These are phyloP conservation scores for Heterobasidion parviporum DNA, from an alignment of 1,284 basidiomycete genomes.

Conservation along the genomic window DNA sequence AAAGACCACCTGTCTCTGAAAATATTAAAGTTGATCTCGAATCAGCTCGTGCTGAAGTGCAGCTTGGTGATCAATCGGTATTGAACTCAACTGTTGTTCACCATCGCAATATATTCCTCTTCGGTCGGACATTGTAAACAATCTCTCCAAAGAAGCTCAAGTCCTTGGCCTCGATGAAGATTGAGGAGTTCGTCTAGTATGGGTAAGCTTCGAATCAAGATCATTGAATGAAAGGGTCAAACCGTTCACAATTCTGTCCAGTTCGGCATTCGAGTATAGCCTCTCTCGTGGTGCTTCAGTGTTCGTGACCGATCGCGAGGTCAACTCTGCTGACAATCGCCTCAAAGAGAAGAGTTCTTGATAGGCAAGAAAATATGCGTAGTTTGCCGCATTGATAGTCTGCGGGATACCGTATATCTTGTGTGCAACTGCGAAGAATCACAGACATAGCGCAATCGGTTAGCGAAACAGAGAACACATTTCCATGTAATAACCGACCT, in stretches of 20 bases:
- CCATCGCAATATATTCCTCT: slow-evolving; percentile 93
- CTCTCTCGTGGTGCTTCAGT: slow-evolving; percentile 14
- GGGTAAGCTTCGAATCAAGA: background rate
- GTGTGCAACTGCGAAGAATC: slow-evolving; percentile 64
- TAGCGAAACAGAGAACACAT: slow-evolving; percentile 2
- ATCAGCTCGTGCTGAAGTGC: background rate
- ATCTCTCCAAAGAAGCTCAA: slow-evolving; percentile 94
- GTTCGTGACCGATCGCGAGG: slow-evolving; percentile 2
- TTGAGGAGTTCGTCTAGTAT: slow-evolving; percentile 75
- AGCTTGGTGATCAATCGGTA: background rate
- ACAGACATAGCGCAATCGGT: background rate
- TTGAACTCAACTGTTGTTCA: slow-evolving; percentile 78
- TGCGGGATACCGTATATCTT: slow-evolving; percentile 95
- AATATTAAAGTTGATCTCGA: slow-evolving; percentile 4
- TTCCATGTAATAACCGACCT: slow-evolving; percentile 31
- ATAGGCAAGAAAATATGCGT: slow-evolving; percentile 90
- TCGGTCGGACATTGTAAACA: slow-evolving; percentile 89
- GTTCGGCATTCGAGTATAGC: slow-evolving; percentile 29
- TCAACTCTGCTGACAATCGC: slow-evolving; percentile 15
- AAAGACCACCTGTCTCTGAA: slow-evolving; percentile 90
- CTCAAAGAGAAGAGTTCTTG: slow-evolving; percentile 67
- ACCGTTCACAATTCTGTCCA: slow-evolving; percentile 70
- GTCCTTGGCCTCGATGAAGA: slow-evolving; percentile 91
- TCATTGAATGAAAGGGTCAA: slow-evolving; percentile 9
- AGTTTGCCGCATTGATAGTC: slow-evolving; percentile 97